A percentile compares a stretch with the other conserved stretches of the same genome.
Evolutionary conservation across 176 grass and related monocot genomes (phyloP).

Genomic region (Echinochloa phyllopogon): DNA sequence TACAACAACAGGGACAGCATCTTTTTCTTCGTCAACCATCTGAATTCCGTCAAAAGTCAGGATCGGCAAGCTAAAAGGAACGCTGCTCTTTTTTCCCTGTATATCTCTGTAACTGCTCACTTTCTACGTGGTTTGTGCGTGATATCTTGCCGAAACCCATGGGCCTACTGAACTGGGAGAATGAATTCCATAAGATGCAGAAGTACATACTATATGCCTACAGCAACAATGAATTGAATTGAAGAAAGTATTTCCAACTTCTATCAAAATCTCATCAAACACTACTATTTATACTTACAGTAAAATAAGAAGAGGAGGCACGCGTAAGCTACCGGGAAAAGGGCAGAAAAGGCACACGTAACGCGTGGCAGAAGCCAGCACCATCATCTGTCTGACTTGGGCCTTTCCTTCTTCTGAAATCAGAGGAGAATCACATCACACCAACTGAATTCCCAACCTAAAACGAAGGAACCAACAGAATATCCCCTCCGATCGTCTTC

Average conservation of each 20-base stretch:
- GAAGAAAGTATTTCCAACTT: too few species aligned
- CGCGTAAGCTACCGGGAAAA: neutral
- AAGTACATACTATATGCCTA: too few species aligned
- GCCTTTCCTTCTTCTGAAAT: neutral
- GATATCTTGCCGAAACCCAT: neutral
- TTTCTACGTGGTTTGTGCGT: neutral
- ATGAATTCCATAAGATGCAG: too few species aligned
- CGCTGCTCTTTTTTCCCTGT: too few species aligned
- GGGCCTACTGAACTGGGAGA: neutral
- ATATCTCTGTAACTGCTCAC: neutral
- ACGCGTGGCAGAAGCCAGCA: neutral
- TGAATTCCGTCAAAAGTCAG: neutral
- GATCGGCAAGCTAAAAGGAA: too few species aligned
- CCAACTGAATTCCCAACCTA: slow-evolving; percentile 54
- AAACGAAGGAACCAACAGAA: neutral
- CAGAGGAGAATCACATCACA: slow-evolving; percentile 18
- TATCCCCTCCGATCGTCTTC: neutral
- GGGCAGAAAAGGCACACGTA: slow-evolving; percentile 12
- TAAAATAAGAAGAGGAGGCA: neutral
- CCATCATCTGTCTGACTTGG: neutral
- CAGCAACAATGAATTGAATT: too few species aligned
- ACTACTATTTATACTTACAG: too few species aligned
- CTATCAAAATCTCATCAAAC: too few species aligned
- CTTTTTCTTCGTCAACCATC: neutral
- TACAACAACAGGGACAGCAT: neutral